phyloP scores from a whole-genome alignment of 139 green algal species.

The Pleodorina starrii region DNA sequence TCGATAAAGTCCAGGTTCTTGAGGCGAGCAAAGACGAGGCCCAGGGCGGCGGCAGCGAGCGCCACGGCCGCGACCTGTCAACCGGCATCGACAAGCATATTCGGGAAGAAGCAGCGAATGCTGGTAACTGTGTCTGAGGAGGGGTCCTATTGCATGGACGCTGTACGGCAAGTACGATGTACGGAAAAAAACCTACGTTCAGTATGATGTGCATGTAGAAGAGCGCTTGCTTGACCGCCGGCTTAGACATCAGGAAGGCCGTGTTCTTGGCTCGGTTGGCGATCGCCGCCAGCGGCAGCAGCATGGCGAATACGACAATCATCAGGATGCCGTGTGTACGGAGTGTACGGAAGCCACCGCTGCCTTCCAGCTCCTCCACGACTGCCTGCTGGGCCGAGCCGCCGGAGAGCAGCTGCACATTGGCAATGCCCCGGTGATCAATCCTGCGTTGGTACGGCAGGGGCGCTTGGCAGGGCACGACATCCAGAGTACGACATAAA shows the following conservation, averaged over 20 bases:
- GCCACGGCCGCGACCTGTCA: neutral
- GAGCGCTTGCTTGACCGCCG: neutral
- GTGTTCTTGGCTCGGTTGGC: neutral
- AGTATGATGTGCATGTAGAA: conserved; percentile 15
- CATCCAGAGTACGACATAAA: no score
- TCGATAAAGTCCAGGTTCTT: neutral
- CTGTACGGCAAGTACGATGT: no score
- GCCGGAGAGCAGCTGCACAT: neutral
- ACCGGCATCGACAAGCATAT: no score
- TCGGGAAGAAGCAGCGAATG: no score
- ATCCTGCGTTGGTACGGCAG: neutral
- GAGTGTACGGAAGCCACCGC: neutral
- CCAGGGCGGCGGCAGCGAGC: neutral
- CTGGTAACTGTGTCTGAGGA: no score
- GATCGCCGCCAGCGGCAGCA: conserved; percentile 46
- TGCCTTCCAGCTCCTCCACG: neutral
- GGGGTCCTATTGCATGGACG: no score
- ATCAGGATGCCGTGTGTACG: conserved; percentile 39
- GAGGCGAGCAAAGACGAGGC: neutral
- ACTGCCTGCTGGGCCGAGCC: no score
- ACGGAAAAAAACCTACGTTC: no score
- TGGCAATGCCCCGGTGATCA: neutral
- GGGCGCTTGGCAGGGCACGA: no score
- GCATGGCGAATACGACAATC: conserved; percentile 31
- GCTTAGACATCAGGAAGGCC: neutral